Percentiles rank a stretch among this genome's conserved stretches.
Evolutionary conservation across 1,284 basidiomycete genomes (phyloP).

Genomic region (Irpex sp.): DNA sequence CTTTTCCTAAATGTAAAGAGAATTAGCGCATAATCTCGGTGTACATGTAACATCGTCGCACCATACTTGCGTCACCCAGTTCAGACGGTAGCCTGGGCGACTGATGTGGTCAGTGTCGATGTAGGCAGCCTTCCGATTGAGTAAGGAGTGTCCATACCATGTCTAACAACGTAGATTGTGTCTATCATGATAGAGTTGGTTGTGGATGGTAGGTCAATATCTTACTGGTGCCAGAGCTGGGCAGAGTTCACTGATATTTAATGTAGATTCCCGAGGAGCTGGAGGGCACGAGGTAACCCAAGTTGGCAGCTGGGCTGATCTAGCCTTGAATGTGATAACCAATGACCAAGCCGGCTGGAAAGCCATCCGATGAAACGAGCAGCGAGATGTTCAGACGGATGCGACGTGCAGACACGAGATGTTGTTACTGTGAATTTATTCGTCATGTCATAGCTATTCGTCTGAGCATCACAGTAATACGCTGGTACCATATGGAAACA

Average conservation of each 20-base stretch:
- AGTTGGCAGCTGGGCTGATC: neutral
- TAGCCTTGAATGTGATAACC: neutral
- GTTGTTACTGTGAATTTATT: neutral
- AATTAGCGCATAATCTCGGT: neutral
- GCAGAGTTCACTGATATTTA: too few relatives aligned
- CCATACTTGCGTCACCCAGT: conserved; percentile 70
- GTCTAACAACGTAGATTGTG: conserved; percentile 77
- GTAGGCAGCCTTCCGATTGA: neutral
- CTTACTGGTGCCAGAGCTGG: too few relatives aligned
- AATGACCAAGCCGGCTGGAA: neutral
- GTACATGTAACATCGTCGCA: conserved; percentile 24
- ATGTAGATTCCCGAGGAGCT: too few relatives aligned
- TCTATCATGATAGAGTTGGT: conserved; percentile 39
- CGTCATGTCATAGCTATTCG: conserved; percentile 10
- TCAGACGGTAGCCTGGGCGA: conserved; percentile 63
- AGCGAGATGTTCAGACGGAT: neutral
- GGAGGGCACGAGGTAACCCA: too few relatives aligned
- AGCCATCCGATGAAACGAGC: neutral
- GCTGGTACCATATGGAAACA: conserved; percentile 9
- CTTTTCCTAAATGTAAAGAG: conserved; percentile 44
- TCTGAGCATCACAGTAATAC: conserved; percentile 8
- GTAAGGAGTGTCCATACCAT: conserved; percentile 46
- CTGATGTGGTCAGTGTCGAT: neutral
- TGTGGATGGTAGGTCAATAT: too few relatives aligned
- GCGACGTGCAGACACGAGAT: neutral